A percentile compares a stretch with the other conserved stretches of the same genome.
phyloP scores from a whole-genome alignment of 176 grass and related monocot genomes.

The Elymus sibiricus region DNA sequence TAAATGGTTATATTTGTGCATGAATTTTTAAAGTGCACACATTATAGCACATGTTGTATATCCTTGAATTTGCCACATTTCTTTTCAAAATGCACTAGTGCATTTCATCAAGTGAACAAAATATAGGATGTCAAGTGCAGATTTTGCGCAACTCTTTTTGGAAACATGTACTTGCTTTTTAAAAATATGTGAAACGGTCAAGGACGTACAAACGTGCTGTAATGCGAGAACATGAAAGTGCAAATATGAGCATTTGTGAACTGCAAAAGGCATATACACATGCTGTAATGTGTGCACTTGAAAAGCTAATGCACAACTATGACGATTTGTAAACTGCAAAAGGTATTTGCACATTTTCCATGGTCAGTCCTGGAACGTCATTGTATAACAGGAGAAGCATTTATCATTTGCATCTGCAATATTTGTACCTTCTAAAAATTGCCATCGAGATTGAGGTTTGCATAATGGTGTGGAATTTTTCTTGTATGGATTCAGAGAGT shows the following conservation, averaged over 20 bases:
- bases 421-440: constrained; percentile 12
- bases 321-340: constrained; percentile 20
- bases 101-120: constrained; percentile 3
- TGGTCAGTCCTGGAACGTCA: not conserved
- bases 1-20: constrained; percentile 6
- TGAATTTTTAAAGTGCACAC: not conserved
- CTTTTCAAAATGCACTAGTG: not conserved
- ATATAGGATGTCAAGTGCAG: not conserved
- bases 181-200: not conserved
- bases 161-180: not conserved
- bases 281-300: not conserved
- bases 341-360: constrained; percentile 13
- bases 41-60: not conserved
- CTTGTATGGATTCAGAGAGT: not conserved
- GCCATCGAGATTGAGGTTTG: constrained; percentile 1
- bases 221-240: not conserved
- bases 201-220: not conserved
- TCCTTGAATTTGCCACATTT: not conserved
- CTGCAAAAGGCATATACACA: not conserved
- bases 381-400: constrained; percentile 15
- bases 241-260: not conserved
- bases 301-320: not conserved
- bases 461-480: not conserved
- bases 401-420: not conserved
- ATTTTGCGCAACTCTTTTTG: not conserved